phyloP scores from a whole-genome alignment of 192 early-diverging fungal species.

The Rhizophagus sp. region DNA sequence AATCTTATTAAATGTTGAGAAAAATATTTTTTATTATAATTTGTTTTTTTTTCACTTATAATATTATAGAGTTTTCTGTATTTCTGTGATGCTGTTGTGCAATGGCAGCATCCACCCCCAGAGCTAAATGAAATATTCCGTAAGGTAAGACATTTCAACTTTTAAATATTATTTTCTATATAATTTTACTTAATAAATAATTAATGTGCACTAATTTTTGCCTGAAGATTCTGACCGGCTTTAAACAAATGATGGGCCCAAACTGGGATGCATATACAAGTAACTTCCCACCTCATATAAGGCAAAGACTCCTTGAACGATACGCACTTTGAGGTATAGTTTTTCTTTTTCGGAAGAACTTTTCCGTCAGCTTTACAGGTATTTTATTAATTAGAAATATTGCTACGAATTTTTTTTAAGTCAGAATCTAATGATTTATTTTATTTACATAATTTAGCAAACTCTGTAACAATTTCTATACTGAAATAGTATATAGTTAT shows the following conservation, averaged over 20 bases:
- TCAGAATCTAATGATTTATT: not conserved
- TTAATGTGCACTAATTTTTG: not conserved
- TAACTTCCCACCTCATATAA: conserved; percentile 48
- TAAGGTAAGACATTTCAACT: conserved; percentile 45
- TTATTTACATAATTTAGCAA: not conserved
- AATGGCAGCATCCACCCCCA: conserved; percentile 69
- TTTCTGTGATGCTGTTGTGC: conserved; percentile 81
- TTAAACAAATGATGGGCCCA: conserved; percentile 63
- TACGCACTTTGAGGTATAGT: conserved; percentile 47
- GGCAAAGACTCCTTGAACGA: conserved; percentile 48
- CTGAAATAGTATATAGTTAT: not conserved
- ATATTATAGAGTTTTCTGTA: conserved; percentile 60
- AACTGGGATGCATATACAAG: conserved; percentile 58
- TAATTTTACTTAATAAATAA: not conserved
- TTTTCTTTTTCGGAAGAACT: not conserved
- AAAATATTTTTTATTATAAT: not conserved
- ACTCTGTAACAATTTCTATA: not conserved
- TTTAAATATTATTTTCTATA: not conserved
- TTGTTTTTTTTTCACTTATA: not conserved
- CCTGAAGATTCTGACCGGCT: conserved; percentile 61
- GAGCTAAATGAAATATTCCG: conserved; percentile 65
- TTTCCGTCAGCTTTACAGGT: not conserved
- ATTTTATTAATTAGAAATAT: not conserved
- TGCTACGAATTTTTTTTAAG: not conserved
- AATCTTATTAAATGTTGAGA: not conserved